These are phyloP conservation scores for Neonectria neomacrospora DNA, from an alignment of 2,329 filamentous ascomycete genomes.

Conservation along the genomic window DNA sequence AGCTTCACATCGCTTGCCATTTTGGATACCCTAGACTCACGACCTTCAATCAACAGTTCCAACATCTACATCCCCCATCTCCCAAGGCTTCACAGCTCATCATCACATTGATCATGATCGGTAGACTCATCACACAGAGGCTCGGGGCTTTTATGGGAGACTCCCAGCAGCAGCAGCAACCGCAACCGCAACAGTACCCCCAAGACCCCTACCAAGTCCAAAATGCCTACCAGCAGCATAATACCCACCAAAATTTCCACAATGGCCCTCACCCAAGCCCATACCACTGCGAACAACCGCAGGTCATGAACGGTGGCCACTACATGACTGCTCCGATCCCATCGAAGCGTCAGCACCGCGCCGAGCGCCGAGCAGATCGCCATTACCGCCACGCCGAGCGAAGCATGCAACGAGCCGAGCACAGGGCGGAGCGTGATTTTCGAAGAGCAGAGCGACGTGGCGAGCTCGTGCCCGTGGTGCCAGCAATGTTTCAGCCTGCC, in stretches of 20 bases:
- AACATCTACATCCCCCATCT: not conserved
- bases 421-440: constrained; percentile 30
- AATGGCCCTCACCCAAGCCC: not conserved
- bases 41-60: not conserved
- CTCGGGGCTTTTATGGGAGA: constrained; percentile 16
- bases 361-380: constrained; percentile 34
- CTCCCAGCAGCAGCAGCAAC: constrained; percentile 10
- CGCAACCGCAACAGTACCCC: not conserved
- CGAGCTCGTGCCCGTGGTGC: constrained; percentile 13
- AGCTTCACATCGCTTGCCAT: constrained; percentile 2
- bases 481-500: constrained; percentile 21
- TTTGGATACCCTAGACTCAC: not conserved
- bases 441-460: constrained; percentile 31
- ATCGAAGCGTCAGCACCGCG: constrained; percentile 25
- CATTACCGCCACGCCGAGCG: constrained; percentile 37
- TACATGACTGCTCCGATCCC: constrained; percentile 2
- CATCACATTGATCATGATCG: constrained; percentile 28
- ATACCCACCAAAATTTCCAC: not conserved
- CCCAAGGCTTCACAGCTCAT: not conserved
- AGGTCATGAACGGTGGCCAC: not conserved
- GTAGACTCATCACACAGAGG: constrained; percentile 12
- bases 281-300: constrained; percentile 2
- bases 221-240: not conserved
- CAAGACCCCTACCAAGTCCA: constrained; percentile 3
- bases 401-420: constrained; percentile 36